A percentile compares a stretch with the other conserved stretches of the same genome.
Conservation (phyloP, 148 eudicot genomes). For the Dianthus caryophyllus region DNA sequence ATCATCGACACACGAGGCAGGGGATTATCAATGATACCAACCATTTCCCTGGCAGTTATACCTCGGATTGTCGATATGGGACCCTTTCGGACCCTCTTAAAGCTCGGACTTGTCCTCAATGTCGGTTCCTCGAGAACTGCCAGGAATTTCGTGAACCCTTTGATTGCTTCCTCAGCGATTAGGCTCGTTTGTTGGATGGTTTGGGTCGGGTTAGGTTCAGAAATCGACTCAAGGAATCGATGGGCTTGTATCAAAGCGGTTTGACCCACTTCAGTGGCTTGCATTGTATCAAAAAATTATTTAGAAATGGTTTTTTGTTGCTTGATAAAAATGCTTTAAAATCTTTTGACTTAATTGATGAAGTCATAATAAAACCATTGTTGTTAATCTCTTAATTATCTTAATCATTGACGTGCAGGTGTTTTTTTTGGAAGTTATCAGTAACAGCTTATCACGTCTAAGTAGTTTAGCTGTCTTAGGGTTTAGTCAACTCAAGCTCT, state of each 20-base stretch:
- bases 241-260: constrained; percentile 27
- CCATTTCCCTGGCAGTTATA: constrained; percentile 22
- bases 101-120: background rate
- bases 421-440: constrained; percentile 16
- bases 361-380: constrained; percentile 15
- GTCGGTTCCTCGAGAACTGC: constrained; percentile 14
- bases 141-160: constrained; percentile 23
- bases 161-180: constrained; percentile 26
- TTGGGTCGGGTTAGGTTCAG: constrained; percentile 15
- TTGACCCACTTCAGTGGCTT: constrained; percentile 20
- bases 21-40: constrained; percentile 18
- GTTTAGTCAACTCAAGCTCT: constrained; percentile 21
- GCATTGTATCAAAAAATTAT: no score
- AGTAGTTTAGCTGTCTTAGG: constrained; percentile 5
- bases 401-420: constrained; percentile 12
- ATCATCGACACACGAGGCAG: background rate
- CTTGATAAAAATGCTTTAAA: constrained; percentile 5
- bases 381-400: constrained; percentile 11
- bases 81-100: constrained; percentile 24
- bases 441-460: constrained; percentile 34
- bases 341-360: background rate
- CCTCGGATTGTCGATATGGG: constrained; percentile 25
- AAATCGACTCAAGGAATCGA: constrained; percentile 23
- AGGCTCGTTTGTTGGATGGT: constrained; percentile 15
- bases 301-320: constrained; percentile 4